Percentiles rank a stretch among this genome's conserved stretches.
Evolutionary conservation across 2,329 filamentous ascomycete species (phyloP).

Genomic region (Hymenoscyphus fructigenus): DNA sequence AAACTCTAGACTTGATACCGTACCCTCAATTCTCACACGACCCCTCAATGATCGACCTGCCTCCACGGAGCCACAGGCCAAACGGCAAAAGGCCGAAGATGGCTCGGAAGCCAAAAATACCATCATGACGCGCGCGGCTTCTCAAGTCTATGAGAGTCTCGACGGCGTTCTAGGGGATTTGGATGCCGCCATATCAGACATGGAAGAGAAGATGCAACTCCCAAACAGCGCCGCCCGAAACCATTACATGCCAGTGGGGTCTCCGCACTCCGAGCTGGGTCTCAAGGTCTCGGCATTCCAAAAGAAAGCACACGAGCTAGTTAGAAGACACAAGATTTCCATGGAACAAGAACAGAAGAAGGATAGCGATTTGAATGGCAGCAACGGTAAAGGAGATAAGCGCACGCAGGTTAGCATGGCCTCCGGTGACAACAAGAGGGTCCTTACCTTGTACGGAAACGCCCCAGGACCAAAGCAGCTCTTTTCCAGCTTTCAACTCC

Average conservation of each 20-base stretch:
- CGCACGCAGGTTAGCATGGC: slow-evolving; percentile 37
- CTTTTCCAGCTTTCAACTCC: slow-evolving; percentile 78
- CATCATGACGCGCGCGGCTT: slow-evolving; percentile 34
- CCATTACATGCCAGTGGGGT: slow-evolving; percentile 26
- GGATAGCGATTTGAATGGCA: slow-evolving; percentile 24
- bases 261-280: slow-evolving; percentile 28
- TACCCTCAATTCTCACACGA: slow-evolving; percentile 55
- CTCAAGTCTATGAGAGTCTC: slow-evolving; percentile 56
- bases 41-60: slow-evolving; percentile 46
- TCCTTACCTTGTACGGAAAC: slow-evolving; percentile 76
- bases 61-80: slow-evolving; percentile 54
- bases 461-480: slow-evolving; percentile 73
- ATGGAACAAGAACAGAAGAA: slow-evolving; percentile 41
- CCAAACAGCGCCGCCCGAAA: slow-evolving; percentile 32
- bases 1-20: slow-evolving; percentile 52
- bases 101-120: slow-evolving; percentile 45
- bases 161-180: slow-evolving; percentile 65
- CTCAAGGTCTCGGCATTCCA: slow-evolving; percentile 48
- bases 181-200: slow-evolving; percentile 47
- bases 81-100: slow-evolving; percentile 59
- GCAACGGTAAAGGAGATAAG: not conserved
- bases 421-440: slow-evolving; percentile 51
- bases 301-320: slow-evolving; percentile 60
- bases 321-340: slow-evolving; percentile 60
- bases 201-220: slow-evolving; percentile 48